Percentiles rank a stretch among this genome's conserved stretches.
Conservation (phyloP, 441 rosid genomes). For the Gossypium schwendimanii region DNA sequence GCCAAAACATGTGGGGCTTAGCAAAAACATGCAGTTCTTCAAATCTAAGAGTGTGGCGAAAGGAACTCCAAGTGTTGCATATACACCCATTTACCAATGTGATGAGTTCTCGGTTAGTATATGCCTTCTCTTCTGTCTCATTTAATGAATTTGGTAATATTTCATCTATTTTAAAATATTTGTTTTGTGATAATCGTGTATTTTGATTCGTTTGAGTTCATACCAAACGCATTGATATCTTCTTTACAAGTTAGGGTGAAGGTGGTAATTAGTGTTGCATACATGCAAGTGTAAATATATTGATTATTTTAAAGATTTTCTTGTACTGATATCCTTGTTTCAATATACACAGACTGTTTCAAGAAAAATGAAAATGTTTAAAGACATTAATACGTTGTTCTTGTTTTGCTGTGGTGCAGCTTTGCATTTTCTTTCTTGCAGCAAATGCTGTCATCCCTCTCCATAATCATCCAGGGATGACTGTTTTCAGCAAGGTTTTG, state of each 20-base stretch:
- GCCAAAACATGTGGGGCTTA: slow-evolving; percentile 60
- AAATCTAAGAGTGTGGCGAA: slow-evolving; percentile 15
- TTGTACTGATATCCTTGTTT: no score
- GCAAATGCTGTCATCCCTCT: slow-evolving; percentile 47
- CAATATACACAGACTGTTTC: no score
- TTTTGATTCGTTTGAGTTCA: no score
- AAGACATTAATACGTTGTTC: no score
- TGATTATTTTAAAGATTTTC: no score
- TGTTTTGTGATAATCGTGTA: no score
- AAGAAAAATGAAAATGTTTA: no score
- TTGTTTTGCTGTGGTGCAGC: slow-evolving; percentile 22
- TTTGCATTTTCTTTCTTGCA: slow-evolving; percentile 54
- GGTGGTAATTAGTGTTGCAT: no score
- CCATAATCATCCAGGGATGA: slow-evolving; percentile 66
- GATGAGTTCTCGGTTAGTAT: slow-evolving; percentile 45
- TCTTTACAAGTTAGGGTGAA: no score
- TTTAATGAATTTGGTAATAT: not conserved
- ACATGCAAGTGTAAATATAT: no score
- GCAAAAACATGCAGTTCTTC: slow-evolving; percentile 35
- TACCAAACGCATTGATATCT: no score
- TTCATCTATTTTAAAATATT: no score
- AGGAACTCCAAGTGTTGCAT: slow-evolving; percentile 39
- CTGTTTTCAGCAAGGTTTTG: slow-evolving; percentile 54
- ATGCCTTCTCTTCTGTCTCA: not conserved
- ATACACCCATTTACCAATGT: slow-evolving; percentile 47